These are phyloP conservation scores for Ascochyta rabiei DNA, from an alignment of 2,329 filamentous ascomycete species.

Conservation along the genomic window DNA sequence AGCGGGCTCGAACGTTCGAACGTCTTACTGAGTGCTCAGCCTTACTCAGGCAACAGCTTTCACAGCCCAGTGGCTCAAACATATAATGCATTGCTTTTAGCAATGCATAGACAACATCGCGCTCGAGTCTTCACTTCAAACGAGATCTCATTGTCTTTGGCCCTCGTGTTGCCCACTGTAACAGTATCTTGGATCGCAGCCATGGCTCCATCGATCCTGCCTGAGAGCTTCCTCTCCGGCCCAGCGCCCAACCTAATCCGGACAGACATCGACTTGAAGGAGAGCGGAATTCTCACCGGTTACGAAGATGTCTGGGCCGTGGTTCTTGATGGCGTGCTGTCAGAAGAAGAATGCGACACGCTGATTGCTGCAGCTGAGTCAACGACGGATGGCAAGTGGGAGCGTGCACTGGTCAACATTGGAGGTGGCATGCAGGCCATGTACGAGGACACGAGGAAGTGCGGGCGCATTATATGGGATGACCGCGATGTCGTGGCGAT, in stretches of 20 bases:
- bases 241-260: conserved; percentile 56
- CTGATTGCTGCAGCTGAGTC: conserved; percentile 41
- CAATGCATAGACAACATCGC: background rate
- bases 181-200: conserved; percentile 8
- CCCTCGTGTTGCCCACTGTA: background rate
- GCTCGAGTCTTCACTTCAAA: background rate
- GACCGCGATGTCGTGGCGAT: conserved; percentile 64
- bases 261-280: conserved; percentile 60
- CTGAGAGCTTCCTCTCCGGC: conserved; percentile 55
- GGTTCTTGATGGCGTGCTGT: conserved; percentile 68
- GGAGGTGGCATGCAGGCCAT: conserved; percentile 66
- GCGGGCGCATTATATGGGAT: conserved; percentile 81
- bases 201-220: conserved; percentile 48
- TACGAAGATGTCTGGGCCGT: conserved; percentile 64
- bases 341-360: conserved; percentile 64
- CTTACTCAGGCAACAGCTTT: conserved; percentile 24
- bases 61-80: conserved; percentile 8
- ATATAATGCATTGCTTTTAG: conserved; percentile 1
- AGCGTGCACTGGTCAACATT: conserved; percentile 70
- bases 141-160: background rate
- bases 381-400: conserved; percentile 59
- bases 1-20: background rate
- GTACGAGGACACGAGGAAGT: conserved; percentile 66
- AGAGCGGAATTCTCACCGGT: conserved; percentile 53
- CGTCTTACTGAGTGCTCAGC: conserved; percentile 9